A percentile compares a stretch with the other conserved stretches of the same genome.
These are phyloP conservation scores for Colletotrichum abscissum DNA, from an alignment of 2,329 filamentous ascomycete species.

Conservation along the genomic window DNA sequence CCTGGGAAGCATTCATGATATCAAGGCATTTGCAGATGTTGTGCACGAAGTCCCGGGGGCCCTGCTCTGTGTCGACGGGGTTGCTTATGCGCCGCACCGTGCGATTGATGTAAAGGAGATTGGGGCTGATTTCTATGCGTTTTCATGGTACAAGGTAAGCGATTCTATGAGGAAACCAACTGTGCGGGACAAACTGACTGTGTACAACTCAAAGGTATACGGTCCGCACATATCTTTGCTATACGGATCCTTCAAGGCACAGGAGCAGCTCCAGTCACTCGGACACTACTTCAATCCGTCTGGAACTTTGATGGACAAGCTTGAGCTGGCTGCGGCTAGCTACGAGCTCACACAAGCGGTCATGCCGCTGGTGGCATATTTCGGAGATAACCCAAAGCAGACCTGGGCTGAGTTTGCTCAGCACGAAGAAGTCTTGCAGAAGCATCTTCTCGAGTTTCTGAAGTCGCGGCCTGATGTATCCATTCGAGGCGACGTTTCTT, in stretches of 20 bases:
- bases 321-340: conserved; percentile 74
- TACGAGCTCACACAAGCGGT: conserved; percentile 76
- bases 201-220: conserved; percentile 60
- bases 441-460: neutral
- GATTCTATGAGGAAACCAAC: neutral
- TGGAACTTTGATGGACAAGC: conserved; percentile 71
- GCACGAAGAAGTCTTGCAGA: neutral
- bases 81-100: conserved; percentile 80
- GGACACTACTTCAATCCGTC: conserved; percentile 76
- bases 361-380: conserved; percentile 53
- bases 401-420: neutral
- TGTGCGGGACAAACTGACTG: neutral
- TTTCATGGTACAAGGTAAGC: conserved; percentile 78
- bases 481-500: neutral
- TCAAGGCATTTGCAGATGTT: conserved; percentile 63
- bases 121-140: conserved; percentile 79
- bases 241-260: conserved; percentile 70
- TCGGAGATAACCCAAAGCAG: neutral
- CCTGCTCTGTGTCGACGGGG: conserved; percentile 78
- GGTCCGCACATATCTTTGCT: conserved; percentile 79
- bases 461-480: neutral
- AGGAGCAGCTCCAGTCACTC: conserved; percentile 63
- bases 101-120: conserved; percentile 74
- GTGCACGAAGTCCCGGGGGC: conserved; percentile 63
- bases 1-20: conserved; percentile 75